Base-by-base conservation (phyloP, 805 yeast genomes). In the Limtongia smithiae region DNA sequence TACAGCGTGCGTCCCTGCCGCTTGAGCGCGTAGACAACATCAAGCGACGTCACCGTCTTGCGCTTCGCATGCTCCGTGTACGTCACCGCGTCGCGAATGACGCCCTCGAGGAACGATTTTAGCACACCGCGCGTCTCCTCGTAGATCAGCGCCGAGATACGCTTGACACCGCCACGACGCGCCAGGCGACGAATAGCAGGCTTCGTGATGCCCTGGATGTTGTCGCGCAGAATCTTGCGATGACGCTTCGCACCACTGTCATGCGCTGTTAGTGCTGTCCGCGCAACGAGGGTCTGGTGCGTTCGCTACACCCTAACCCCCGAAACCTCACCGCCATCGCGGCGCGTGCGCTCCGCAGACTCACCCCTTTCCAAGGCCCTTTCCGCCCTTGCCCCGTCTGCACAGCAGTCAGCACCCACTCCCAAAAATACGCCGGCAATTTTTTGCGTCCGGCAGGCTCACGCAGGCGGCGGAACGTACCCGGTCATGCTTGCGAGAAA, bases 151-250 rank as follows among this genome's bases (percentile, higher is more conserved):
- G 96, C 97, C 58, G 97, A 91, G 69, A 91, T 91, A 86, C 98
- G 96, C 85, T 91, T 91, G 71, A 91, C 98, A 90, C 98, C 98
- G 78, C 98, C 98, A 87, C 98, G 89, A 83, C 98, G 91, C 44
- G 98, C 98, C 68, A 91, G 84, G 86, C 98, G 91, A 81, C 98
- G 89, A 71, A 91, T 91, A 71, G 98, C 98, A 72, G 98, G 98
- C 82, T 91, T 91, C 59, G 98, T 91, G 72, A 91, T 91, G 82
- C 98, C 98, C 78, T 90, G 97, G 65, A 91, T 91, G 91, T 91
- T 91, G 76, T 93, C 98, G 82, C 97, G 90, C 62, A 90, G 81
- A 76, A 91, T 87, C 87, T 90, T 90, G 84, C 97, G 88, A 89
- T 91, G 98, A 78, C 98, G 89, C 83, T 91, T 91, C 68, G 98